phyloP scores from a whole-genome alignment of 106 monocot genomes.

The Dendrobium nobile region DNA sequence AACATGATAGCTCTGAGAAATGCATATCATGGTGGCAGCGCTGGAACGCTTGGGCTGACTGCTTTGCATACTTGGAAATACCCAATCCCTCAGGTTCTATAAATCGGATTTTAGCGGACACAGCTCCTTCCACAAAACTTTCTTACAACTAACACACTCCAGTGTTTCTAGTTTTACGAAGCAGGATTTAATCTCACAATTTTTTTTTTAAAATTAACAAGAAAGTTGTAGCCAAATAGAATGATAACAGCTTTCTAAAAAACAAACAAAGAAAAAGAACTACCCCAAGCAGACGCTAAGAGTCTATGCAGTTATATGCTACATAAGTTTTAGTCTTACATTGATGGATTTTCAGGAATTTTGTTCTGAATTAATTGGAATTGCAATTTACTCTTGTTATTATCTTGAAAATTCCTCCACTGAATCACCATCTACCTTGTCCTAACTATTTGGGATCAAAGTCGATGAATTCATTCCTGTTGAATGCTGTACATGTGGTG shows the following conservation, averaged over 20 bases:
- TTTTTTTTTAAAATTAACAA: too few species aligned
- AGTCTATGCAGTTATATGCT: not conserved
- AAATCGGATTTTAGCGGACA: not conserved
- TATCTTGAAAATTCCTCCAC: not conserved
- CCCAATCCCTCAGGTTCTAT: conserved; percentile 84
- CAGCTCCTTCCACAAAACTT: not conserved
- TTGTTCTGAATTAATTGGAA: not conserved
- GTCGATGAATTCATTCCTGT: too few species aligned
- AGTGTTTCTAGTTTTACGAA: too few species aligned
- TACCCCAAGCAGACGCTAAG: too few species aligned
- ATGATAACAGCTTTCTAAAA: too few species aligned
- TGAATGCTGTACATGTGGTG: too few species aligned
- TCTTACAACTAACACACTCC: too few species aligned
- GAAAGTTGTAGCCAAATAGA: too few species aligned
- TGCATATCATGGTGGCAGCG: conserved; percentile 97
- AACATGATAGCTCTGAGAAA: conserved; percentile 94
- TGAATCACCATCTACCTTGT: too few species aligned
- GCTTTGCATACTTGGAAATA: conserved; percentile 95
- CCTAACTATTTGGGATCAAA: too few species aligned
- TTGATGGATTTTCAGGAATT: not conserved
- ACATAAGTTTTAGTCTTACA: not conserved
- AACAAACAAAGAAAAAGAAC: too few species aligned
- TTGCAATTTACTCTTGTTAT: not conserved
- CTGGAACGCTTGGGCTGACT: conserved; percentile 84
- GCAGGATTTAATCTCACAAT: too few species aligned